Percentiles rank a stretch among this genome's conserved stretches.
These are phyloP conservation scores for Maudiozyma turicensis DNA, from an alignment of 805 yeast genomes.

Conservation along the genomic window DNA sequence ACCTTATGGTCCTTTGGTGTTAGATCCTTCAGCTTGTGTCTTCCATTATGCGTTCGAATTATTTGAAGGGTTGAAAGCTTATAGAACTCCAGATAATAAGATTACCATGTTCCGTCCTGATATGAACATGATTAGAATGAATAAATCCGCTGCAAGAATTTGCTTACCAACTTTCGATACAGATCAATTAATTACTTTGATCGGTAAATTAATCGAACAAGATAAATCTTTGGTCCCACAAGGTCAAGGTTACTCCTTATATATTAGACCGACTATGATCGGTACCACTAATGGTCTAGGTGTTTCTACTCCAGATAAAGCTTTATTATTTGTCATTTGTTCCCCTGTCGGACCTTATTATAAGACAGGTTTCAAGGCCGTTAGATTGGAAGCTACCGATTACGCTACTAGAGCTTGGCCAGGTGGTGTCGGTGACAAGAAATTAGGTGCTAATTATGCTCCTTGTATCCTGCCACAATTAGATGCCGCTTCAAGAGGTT, in stretches of 20 bases:
- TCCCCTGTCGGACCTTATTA: conserved; percentile 97
- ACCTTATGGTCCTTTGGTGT: conserved; percentile 64
- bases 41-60: conserved; percentile 92
- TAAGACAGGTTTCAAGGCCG: conserved; percentile 94
- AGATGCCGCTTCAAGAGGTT: conserved; percentile 82
- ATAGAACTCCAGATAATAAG: conserved; percentile 48
- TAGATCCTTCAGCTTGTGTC: conserved; percentile 84
- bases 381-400: conserved; percentile 85
- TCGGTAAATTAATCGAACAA: conserved; percentile 61
- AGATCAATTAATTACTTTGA: conserved; percentile 62
- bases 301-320: conserved; percentile 70
- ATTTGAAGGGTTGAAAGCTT: conserved; percentile 94
- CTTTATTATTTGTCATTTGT: conserved; percentile 74
- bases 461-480: conserved; percentile 86
- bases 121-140: conserved; percentile 85
- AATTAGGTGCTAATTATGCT: conserved; percentile 95
- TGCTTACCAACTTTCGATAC: conserved; percentile 79
- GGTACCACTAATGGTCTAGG: conserved; percentile 88
- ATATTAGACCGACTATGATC: conserved; percentile 87
- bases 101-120: conserved; percentile 83
- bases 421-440: conserved; percentile 92
- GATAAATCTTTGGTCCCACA: conserved; percentile 74
- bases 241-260: conserved; percentile 80
- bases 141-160: conserved; percentile 78
- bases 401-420: conserved; percentile 98